Conservation (phyloP, 2,329 filamentous ascomycete species). For the Cordyceps militaris region DNA sequence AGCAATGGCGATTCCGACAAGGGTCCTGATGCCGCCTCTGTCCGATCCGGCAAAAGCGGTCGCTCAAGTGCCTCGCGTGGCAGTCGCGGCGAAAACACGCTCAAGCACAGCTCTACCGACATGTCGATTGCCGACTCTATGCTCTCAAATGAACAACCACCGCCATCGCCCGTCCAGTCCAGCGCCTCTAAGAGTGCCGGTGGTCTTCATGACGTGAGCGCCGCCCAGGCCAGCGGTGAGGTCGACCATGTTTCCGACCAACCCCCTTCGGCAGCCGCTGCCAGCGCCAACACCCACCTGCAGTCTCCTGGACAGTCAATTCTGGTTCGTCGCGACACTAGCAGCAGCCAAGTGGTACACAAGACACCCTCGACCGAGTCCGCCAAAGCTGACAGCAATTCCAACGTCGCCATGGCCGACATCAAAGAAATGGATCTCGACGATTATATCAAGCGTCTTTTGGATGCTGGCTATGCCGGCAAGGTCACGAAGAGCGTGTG, state of each 20-base stretch:
- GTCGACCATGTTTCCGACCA: constrained; percentile 92
- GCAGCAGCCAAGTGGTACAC: constrained; percentile 55
- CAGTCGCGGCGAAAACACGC: constrained; percentile 38
- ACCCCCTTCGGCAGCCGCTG: constrained; percentile 61
- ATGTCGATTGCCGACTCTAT: constrained; percentile 36
- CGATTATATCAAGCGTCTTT: constrained; percentile 89
- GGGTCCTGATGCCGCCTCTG: constrained; percentile 62
- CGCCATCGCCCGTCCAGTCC: constrained; percentile 83
- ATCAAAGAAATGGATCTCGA: constrained; percentile 91
- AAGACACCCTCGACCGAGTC: constrained; percentile 37
- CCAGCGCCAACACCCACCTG: constrained; percentile 48
- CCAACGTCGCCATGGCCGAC: constrained; percentile 73
- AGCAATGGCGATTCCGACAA: constrained; percentile 60
- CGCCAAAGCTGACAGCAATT: constrained; percentile 35
- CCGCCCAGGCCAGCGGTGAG: constrained; percentile 79
- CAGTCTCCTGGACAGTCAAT: constrained; percentile 83
- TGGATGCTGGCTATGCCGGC: constrained; percentile 91
- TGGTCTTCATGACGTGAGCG: constrained; percentile 70
- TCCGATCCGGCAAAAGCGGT: constrained; percentile 61
- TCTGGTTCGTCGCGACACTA: constrained; percentile 70
- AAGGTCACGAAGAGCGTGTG: constrained; percentile 98
- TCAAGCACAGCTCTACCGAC: constrained; percentile 36
- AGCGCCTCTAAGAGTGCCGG: constrained; percentile 53
- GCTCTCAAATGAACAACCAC: constrained; percentile 49
- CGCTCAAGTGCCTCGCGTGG: constrained; percentile 40